A percentile compares a stretch with the other conserved stretches of the same genome.
phyloP scores from a whole-genome alignment of 371 early-diverging fungal genomes.

The Paraphysoderma sedebokerense region DNA sequence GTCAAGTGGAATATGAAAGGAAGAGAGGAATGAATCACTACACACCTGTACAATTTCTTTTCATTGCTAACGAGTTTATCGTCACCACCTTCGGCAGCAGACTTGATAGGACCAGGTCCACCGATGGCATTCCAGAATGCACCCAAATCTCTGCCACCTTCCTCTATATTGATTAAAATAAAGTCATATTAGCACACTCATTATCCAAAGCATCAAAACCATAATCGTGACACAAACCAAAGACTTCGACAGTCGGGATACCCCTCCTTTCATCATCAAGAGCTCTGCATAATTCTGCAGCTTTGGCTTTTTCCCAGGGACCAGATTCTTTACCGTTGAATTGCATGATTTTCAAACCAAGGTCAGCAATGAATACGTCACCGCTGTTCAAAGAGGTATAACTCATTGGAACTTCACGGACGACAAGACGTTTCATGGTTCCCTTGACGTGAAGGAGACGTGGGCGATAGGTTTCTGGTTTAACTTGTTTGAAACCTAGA shows the following conservation, averaged over 20 bases:
- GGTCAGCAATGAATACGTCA: conserved; percentile 62
- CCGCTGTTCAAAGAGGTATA: conserved; percentile 40
- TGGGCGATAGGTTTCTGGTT: conserved; percentile 25
- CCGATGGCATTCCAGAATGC: conserved; percentile 50
- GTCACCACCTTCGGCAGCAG: conserved; percentile 20
- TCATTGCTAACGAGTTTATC: conserved; percentile 13
- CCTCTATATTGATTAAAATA: conserved; percentile 20
- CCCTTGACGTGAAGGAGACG: conserved; percentile 54
- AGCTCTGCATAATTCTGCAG: conserved; percentile 43
- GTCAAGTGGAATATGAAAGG: not conserved
- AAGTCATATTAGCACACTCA: not conserved
- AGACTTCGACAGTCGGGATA: conserved; percentile 37
- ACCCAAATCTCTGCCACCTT: conserved; percentile 36
- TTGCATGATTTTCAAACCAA: conserved; percentile 44
- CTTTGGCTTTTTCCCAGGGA: conserved; percentile 53
- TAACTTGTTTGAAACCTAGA: conserved; percentile 59
- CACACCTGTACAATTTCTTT: conserved; percentile 28
- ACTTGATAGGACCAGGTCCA: conserved; percentile 32
- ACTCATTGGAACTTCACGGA: conserved; percentile 38
- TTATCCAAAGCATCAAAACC: not conserved
- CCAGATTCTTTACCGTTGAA: conserved; percentile 50
- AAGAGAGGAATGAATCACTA: not conserved
- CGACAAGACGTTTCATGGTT: conserved; percentile 18
- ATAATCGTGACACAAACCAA: conserved; percentile 24
- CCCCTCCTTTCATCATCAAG: conserved; percentile 43